Base-by-base conservation (phyloP, 345 rosid species). In the Streptanthus diversifolius region DNA sequence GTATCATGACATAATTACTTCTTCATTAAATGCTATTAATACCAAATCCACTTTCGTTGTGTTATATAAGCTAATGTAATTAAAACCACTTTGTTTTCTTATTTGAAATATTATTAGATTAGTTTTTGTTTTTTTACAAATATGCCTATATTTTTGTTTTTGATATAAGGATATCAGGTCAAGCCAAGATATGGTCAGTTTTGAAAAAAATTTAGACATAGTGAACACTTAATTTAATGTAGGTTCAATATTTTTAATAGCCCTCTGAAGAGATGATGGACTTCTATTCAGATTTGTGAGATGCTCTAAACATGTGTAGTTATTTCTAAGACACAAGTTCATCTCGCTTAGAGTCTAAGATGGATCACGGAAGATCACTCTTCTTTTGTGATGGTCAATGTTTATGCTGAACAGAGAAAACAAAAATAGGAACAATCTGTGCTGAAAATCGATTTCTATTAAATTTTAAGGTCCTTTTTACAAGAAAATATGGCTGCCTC, bases 141-240 rank as follows among this genome's bases (percentile, higher is more conserved):
- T 40, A 40, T 14, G 17, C 45, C 0, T 39, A 12, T 39, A 39
- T 39, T 39, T 12, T 39, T 2, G 44, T 12, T 39, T 4, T 12
- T 39, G 2, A 11, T 37, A 32, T 32, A 8, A 17, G 5, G 19
- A n/a, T 43, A 15, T 7, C 1, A 44, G 49, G 22, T 7, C 21
- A 55, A 86, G 88, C 66, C 85, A 88, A 83, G 86, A 85, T 44
- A 82, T 88, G 29, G 81, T 88, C 36, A 88, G 86, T 5, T 78
- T 74, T 39, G 81, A 88, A 40, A 85, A 74, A 63, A 85, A 79
- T 60, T 58, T 59, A 80, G 88, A 86, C 17, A 81, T 85, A 5
- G 48, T 82, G 12, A 85, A 86, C 75, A 80, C 59, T 63, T 85
- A 77, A 19, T 85, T 79, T 56, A 54, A 80, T 0, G 71, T 80